Evolutionary conservation across 2,329 filamentous ascomycete species (phyloP).

Genomic region (Fusarium nelsonii): DNA sequence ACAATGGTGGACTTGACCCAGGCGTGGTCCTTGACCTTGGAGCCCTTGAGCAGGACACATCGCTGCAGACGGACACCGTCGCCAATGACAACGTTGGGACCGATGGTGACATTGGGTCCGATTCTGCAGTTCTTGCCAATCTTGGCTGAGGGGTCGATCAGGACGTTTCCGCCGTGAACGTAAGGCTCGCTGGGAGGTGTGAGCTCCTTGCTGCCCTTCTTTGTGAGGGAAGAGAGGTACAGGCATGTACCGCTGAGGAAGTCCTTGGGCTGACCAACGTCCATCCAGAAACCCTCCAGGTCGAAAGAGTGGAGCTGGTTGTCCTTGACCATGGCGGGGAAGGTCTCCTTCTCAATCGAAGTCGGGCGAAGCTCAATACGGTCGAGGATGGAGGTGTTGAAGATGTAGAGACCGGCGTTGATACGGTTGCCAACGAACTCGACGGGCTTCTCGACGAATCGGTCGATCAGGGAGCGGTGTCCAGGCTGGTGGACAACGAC

Average conservation of each 20-base stretch:
- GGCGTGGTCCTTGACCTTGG: slow-evolving; percentile 97
- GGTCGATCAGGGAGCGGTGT: slow-evolving; percentile 92
- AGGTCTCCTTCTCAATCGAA: slow-evolving; percentile 98
- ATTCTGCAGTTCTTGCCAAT: slow-evolving; percentile 99
- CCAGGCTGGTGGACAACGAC: slow-evolving; percentile 97
- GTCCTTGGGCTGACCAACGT: slow-evolving; percentile 98
- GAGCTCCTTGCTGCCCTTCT: slow-evolving; percentile 89
- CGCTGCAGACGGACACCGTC: slow-evolving; percentile 95
- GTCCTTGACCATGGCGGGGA: slow-evolving; percentile 92
- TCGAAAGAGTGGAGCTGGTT: slow-evolving; percentile 95
- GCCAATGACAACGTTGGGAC: slow-evolving; percentile 89
- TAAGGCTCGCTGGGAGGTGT: slow-evolving; percentile 79
- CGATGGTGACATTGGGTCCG: slow-evolving; percentile 96
- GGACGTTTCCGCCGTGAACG: slow-evolving; percentile 92
- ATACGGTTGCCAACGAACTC: slow-evolving; percentile 99
- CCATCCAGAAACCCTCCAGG: slow-evolving; percentile 99
- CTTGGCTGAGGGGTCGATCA: slow-evolving; percentile 94
- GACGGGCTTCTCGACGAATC: slow-evolving; percentile 99
- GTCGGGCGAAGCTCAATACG: slow-evolving; percentile 97
- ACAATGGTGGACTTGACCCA: slow-evolving; percentile 99
- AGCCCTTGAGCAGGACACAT: slow-evolving; percentile 87
- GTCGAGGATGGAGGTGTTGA: slow-evolving; percentile 90
- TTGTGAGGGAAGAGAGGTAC: slow-evolving; percentile 91
- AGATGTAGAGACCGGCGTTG: slow-evolving; percentile 98
- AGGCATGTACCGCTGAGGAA: slow-evolving; percentile 96